Base-by-base conservation (phyloP, 1,284 basidiomycete genomes). In the Entoloma clypeatum region DNA sequence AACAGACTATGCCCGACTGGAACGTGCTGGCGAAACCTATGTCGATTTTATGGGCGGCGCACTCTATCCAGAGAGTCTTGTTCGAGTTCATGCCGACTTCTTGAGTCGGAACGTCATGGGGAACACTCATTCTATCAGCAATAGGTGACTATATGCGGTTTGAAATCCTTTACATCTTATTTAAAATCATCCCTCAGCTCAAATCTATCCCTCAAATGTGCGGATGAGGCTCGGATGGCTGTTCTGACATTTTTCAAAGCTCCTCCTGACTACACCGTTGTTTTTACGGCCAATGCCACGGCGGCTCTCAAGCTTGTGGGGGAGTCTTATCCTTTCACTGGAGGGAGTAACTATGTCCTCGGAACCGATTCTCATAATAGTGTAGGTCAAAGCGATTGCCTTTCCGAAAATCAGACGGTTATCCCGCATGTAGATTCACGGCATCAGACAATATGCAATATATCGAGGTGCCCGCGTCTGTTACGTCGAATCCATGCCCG, bases 21-120 rank as follows among this genome's bases (percentile, higher is more conserved):
- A 81, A 46, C 71, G 68, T 11, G 62, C 64, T 13, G 74, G 74
- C 1, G 82, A 86, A 62, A 80, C 79, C 3, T 90, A 90, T 49
- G 79, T 88, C 41, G 86, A 90, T 56, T 89, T 86, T 51, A 90
- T 88, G 81, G 87, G 86, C 26, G 86, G 82, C 23, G 75, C 39
- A 55, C 48, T 88, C 23, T 86, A 86, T 53, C 86, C 86, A 11
- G 82, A 85, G 51, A 82, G 78, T 47, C 75, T 89, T 23, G 72
- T 88, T 45, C 72, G 69, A 30, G 73, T 76, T 5, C 84, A 87
- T 51, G 69, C 78, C 27, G 74, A 78, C 42, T 85, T 87, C 56
- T 69, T 90, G 24, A 74, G 69, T 26, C 67, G 67, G 30, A 77
- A 63, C 51, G 71, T 89, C 32, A 73, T 89, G 50, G 87, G 86